Base-by-base conservation (phyloP, 1,139 yeast genomes). In the Kodamaea sp. region DNA sequence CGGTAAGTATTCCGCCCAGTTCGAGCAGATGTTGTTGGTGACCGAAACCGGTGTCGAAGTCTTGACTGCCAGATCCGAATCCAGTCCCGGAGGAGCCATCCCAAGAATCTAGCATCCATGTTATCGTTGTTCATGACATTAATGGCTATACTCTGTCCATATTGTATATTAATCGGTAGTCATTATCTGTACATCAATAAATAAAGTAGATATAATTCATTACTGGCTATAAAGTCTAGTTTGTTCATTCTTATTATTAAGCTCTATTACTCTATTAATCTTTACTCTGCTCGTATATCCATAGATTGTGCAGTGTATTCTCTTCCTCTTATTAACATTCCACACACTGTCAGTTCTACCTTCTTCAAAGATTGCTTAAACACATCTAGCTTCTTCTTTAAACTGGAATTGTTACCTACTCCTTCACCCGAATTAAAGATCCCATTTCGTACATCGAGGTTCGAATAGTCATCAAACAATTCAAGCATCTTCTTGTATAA, bases 31-130 rank as follows among this genome's bases (percentile, higher is more conserved):
- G 58, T 55, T 94, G 54, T 64, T 94, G 43, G 95, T 92, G 24
- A 94, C 98, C 5, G 97, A 89, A 53, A 83, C 80, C 34, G 98
- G 99, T 11, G 88, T 83, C 26, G 99, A 94, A 62, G 83, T 92
- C 8, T 74, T 94, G 52, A 84, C 96, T 22, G 95, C 89, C 0
- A 77, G 97, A 58, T 72, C 70, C 36, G 80, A 80, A 47, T 67
- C 68, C 39, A 81, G 92, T 31, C 97, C 97, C 3, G 97, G 97
- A 34, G 97, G 97, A 1, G 76, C 96, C 11, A 62, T 85, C 35
- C 65, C 78, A 25, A 73, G 95, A 63, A 26, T 26, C 21, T 26
- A 26, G 21, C 6, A 6, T 18, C 9, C 21, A 18, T 7, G 9
- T n/a, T 6, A 26, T 16, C 12, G 20, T 18, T 14, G 6, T 10